Evolutionary conservation across 306 rosid genomes (phyloP).

Genomic region (Prosopis cineraria): DNA sequence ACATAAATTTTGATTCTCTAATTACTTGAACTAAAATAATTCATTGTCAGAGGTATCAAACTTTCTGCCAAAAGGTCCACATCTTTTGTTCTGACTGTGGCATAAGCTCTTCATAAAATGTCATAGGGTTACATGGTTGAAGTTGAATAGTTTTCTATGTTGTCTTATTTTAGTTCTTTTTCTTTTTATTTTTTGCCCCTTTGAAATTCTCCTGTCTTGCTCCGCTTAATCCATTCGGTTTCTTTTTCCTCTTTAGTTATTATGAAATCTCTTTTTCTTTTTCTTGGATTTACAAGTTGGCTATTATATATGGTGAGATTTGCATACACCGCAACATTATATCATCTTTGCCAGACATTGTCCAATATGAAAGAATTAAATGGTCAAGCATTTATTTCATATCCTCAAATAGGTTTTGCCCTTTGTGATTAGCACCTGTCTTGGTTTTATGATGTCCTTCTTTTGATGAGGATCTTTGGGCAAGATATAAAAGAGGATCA

Average conservation of each 20-base stretch:
- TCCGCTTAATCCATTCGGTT: not conserved
- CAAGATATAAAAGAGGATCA: not conserved
- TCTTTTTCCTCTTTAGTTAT: not conserved
- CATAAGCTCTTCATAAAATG: not conserved
- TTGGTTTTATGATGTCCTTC: not conserved
- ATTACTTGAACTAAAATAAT: not conserved
- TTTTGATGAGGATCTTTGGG: not conserved
- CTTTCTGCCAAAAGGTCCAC: not conserved
- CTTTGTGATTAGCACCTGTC: not conserved
- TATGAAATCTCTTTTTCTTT: not conserved
- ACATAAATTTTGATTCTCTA: conserved; percentile 1
- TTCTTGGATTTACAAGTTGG: not conserved
- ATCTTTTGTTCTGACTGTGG: not conserved
- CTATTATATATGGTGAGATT: not conserved
- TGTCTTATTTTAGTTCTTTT: not conserved
- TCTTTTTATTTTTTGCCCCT: too few relatives aligned
- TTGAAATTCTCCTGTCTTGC: not conserved
- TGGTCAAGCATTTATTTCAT: conserved; percentile 4
- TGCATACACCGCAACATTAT: not conserved
- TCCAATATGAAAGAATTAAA: not conserved
- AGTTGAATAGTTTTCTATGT: not conserved
- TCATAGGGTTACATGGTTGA: not conserved
- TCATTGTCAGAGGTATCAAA: not conserved
- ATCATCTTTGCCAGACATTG: not conserved
- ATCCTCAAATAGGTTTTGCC: not conserved